Evolutionary conservation across 2,329 filamentous ascomycete genomes (phyloP), one percentile per base, ranked within the genome.

Genomic region (Karstenula rhodostoma): DNA sequence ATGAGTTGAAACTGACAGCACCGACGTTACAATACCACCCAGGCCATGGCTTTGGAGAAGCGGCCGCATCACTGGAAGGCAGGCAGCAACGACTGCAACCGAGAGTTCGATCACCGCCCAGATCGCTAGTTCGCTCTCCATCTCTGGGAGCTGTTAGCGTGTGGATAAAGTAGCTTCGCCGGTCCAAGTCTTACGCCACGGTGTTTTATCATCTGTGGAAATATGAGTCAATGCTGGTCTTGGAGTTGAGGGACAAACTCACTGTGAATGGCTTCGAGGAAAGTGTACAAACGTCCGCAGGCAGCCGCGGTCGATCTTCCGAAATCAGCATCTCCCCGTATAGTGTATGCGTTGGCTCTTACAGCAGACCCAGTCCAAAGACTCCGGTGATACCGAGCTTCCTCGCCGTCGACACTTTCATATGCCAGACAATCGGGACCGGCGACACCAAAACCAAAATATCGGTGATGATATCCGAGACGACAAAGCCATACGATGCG

Each of bases 381-480:
- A 52, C 12, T 23, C 15, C 47, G 6, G 40, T 33, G n/a, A 58
- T 37, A 3, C 56, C 48, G 15, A 44, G 19, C 23, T 49, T 48
- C 27, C 19, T 37, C 9, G 13, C 17, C 17, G 40, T 58, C 19
- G 56, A 32, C 37, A 58, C n/a, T 4, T 33, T 5, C 56, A 58
- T 50, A 17, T 42, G 48, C 56, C 47, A 52, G 23, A 58, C 37
- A 27, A 58, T 52, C 23, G 56, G 56, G 22, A 58, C 52, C 6
- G 56, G 56, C 6, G 56, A 52, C 10, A 47, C 19, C 47, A 58
- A 32, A 10, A 58, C 56, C 15, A 58, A 23, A 4, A 44, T 17
- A 32, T 58, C 48, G 37, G 56, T 58, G 23, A 58, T 46, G 35
- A 58, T 52, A 27, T 58, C 48, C 9, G 56, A 58, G 9, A 58